A percentile compares a stretch with the other conserved stretches of the same genome.
phyloP scores from a whole-genome alignment of 176 grass and related monocot genomes.

The Carex kokanica region DNA sequence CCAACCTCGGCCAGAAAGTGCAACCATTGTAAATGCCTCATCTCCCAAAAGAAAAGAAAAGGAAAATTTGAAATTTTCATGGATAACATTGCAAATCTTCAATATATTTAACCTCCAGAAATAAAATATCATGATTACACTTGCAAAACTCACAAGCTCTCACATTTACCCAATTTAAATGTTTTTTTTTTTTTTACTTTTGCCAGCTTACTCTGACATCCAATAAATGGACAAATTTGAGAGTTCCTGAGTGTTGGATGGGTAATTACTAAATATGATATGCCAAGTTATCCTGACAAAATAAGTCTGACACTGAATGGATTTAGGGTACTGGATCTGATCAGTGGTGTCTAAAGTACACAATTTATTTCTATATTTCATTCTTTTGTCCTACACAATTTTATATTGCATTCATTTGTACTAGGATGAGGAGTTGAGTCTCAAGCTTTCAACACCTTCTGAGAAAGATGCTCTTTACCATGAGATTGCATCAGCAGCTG shows the following conservation, averaged over 20 bases:
- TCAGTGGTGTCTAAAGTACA: not conserved
- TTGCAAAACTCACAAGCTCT: not conserved
- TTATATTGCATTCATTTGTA: not conserved
- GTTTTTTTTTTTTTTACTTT: not conserved
- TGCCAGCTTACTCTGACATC: not conserved
- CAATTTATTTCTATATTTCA: no score
- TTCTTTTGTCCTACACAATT: no score
- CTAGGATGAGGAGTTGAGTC: constrained; percentile 68
- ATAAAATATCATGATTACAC: not conserved
- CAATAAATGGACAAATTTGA: not conserved
- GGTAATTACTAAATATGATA: not conserved
- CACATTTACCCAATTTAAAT: not conserved
- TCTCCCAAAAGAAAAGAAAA: not conserved
- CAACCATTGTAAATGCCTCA: constrained; percentile 50
- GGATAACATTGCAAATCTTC: not conserved
- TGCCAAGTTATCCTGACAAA: not conserved
- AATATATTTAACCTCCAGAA: constrained; percentile 1
- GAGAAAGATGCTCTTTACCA: constrained; percentile 63
- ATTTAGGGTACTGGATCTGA: not conserved
- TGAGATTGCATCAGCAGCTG: constrained; percentile 79
- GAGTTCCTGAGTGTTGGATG: not conserved
- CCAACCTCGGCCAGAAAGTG: constrained; percentile 86
- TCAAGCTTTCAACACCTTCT: constrained; percentile 41
- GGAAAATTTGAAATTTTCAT: not conserved
- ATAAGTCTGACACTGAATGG: not conserved